Conservation (phyloP, 2,329 filamentous ascomycete species). For the Ophiostoma sp. region DNA sequence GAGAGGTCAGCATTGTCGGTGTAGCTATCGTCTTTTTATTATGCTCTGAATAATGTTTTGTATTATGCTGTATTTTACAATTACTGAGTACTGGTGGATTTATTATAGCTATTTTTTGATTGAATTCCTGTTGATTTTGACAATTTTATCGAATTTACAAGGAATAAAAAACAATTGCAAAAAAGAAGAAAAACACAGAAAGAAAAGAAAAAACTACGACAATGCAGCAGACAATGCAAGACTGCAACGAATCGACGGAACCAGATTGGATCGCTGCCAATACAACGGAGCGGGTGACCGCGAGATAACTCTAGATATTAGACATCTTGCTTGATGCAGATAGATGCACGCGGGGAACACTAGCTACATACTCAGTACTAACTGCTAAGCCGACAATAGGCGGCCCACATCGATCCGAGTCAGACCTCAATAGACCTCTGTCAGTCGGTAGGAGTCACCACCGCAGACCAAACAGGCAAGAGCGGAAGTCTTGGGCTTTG, state of each 20-base stretch:
- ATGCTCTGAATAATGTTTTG: not conserved
- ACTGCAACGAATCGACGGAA: not conserved
- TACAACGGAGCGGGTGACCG: not conserved
- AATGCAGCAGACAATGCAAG: not conserved
- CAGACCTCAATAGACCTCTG: not conserved
- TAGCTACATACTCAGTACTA: not conserved
- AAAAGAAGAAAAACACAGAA: too few species aligned
- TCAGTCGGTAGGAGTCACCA: not conserved
- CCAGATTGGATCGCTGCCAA: not conserved
- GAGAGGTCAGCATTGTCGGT: slow-evolving; percentile 16
- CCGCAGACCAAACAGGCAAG: not conserved
- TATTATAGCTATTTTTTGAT: too few species aligned
- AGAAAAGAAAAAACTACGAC: not conserved
- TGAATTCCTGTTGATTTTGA: too few species aligned
- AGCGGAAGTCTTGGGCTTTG: not conserved
- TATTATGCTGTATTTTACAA: not conserved
- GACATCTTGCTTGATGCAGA: not conserved
- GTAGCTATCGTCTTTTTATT: not conserved
- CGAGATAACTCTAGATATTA: not conserved
- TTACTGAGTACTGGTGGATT: not conserved
- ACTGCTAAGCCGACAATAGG: slow-evolving; percentile 30
- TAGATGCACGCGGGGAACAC: not conserved
- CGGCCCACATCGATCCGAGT: slow-evolving; percentile 20
- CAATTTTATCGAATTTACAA: too few species aligned
- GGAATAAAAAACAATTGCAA: too few species aligned